phyloP scores from a whole-genome alignment of 73 alveolate genomes.

The Paramecium sonneborni region DNA sequence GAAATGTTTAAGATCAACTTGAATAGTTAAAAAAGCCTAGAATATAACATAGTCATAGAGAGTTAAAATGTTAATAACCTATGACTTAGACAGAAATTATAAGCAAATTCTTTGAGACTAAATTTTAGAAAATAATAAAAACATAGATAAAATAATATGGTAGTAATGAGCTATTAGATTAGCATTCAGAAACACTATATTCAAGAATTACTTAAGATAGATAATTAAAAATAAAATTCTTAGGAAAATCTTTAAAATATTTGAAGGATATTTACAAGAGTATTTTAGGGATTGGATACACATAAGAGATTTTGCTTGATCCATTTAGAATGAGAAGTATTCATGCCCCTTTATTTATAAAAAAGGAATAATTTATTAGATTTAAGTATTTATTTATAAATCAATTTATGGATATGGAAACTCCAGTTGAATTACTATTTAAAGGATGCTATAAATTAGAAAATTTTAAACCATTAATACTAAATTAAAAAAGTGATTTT shows the following conservation, averaged over 20 bases:
- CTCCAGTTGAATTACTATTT: slow-evolving; percentile 17
- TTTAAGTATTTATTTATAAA: slow-evolving; percentile 10
- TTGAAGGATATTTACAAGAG: slow-evolving; percentile 16
- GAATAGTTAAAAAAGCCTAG: not conserved
- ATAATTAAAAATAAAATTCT: not conserved
- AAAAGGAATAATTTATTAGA: slow-evolving; percentile 7
- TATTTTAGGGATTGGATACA: slow-evolving; percentile 28
- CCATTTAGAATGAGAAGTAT: slow-evolving; percentile 35
- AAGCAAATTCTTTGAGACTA: slow-evolving; percentile 16
- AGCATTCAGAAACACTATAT: slow-evolving; percentile 17
- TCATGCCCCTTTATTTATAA: slow-evolving; percentile 25
- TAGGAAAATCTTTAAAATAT: not conserved
- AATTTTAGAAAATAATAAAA: not conserved
- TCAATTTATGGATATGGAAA: slow-evolving; percentile 30
- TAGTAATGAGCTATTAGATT: not conserved
- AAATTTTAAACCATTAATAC: slow-evolving; percentile 23
- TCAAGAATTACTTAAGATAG: not conserved
- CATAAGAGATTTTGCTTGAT: not conserved
- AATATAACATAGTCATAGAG: not conserved
- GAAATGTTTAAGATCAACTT: not conserved
- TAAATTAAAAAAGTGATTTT: not conserved
- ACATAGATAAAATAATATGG: slow-evolving; percentile 4
- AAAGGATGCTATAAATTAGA: slow-evolving; percentile 21
- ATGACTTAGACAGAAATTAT: slow-evolving; percentile 40
- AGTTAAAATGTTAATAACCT: not conserved